Evolutionary conservation across 73 alveolate genomes (phyloP).

Genomic region (Symbiodinium natans): DNA sequence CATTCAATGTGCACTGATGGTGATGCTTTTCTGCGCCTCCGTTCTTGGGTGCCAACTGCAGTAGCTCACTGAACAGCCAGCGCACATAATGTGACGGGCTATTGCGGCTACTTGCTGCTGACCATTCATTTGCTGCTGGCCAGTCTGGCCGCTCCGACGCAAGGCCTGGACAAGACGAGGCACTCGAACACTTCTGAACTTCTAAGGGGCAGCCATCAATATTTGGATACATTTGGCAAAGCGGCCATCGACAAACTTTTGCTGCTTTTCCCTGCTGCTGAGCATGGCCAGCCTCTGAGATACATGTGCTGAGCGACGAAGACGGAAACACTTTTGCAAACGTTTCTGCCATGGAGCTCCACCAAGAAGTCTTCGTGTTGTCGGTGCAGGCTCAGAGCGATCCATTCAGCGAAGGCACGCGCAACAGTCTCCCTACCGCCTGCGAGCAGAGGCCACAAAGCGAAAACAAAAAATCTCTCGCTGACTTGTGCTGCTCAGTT

Average conservation of each 20-base stretch:
- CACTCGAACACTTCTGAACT: too few species aligned
- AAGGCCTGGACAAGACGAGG: background rate
- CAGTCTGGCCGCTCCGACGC: background rate
- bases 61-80: constrained; percentile 13
- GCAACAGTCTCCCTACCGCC: too few species aligned
- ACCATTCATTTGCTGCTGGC: background rate
- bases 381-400: background rate
- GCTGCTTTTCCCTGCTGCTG: constrained; percentile 5
- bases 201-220: too few species aligned
- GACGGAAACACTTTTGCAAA: too few species aligned
- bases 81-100: background rate
- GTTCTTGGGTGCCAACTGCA: background rate
- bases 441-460: too few species aligned
- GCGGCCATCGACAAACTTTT: constrained; percentile 34
- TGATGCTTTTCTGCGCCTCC: background rate
- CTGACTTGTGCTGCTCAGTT: too few species aligned
- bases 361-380: constrained; percentile 26
- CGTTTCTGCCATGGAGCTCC: constrained; percentile 19
- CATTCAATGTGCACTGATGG: too few species aligned
- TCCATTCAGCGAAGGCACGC: constrained; percentile 45
- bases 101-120: too few species aligned
- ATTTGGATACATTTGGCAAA: too few species aligned
- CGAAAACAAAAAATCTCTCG: too few species aligned
- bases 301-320: too few species aligned
- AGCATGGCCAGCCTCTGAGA: constrained; percentile 36